phyloP scores from a whole-genome alignment of 352 stramenopile genomes.

The Phytophthora podocarpi region DNA sequence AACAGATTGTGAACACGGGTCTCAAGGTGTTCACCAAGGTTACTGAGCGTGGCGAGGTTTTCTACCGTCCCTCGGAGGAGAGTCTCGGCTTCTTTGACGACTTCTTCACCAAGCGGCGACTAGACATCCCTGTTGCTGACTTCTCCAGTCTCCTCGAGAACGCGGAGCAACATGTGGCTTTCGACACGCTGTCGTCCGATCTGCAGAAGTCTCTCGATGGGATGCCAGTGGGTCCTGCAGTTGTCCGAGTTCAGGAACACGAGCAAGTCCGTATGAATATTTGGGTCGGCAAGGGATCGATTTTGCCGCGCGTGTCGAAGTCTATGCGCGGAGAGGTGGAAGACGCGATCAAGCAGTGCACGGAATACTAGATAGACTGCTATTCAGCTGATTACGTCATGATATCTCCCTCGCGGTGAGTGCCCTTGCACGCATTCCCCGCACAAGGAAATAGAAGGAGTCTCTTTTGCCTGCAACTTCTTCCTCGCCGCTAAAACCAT shows the following conservation, averaged over 20 bases:
- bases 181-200: slow-evolving; percentile 45
- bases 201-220: slow-evolving; percentile 38
- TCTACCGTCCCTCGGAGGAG: slow-evolving; percentile 89
- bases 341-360: slow-evolving; percentile 42
- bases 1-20: slow-evolving; percentile 92
- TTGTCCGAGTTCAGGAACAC: slow-evolving; percentile 52
- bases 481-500: slow-evolving; percentile 25
- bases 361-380: slow-evolving; percentile 13
- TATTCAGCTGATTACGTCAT: slow-evolving; percentile 4
- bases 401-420: slow-evolving; percentile 2
- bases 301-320: slow-evolving; percentile 82
- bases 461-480: slow-evolving; percentile 58
- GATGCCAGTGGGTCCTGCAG: slow-evolving; percentile 57
- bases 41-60: slow-evolving; percentile 63
- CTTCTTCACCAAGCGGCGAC: slow-evolving; percentile 86
- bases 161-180: slow-evolving; percentile 59
- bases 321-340: slow-evolving; percentile 61
- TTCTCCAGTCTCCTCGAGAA: slow-evolving; percentile 54
- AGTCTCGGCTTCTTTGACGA: slow-evolving; percentile 84
- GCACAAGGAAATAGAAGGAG: slow-evolving; percentile 84
- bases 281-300: slow-evolving; percentile 72
- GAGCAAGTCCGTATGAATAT: slow-evolving; percentile 70
- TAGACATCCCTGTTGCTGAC: slow-evolving; percentile 48
- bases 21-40: slow-evolving; percentile 91
- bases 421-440: slow-evolving; percentile 50